Evolutionary conservation across 768 basidiomycete species (phyloP), one percentile per base, ranked within the genome.

Genomic region (Russula griseocarnosa): DNA sequence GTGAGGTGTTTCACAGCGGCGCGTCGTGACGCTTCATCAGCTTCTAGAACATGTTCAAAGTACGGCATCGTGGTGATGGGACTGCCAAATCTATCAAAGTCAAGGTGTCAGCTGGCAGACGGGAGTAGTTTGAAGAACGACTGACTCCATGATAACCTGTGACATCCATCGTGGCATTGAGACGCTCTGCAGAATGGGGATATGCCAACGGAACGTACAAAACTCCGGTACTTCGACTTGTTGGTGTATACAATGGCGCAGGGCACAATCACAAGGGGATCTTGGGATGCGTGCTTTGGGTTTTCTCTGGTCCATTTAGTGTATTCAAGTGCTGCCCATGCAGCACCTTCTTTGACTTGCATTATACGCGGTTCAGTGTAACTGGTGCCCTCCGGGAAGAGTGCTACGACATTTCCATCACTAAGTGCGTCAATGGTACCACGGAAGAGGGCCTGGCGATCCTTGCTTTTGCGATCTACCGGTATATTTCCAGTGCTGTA

Each of bases 321-420:
- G 74, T 94, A 98, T 76, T 98, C 97, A 67, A 98, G 79, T 5
- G 94, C 91, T 55, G 93, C 88, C 94, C 94, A 98, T 13, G 94
- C 86, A 38, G 92, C 90, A 32, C 96, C 96, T 70, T 98, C 95
- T 71, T 92, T 92, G 71, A 92, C 84, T 67, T 94, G 90, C 83
- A 95, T 87, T 69, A 98, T 92, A 60, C 86, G 82, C 11, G 95
- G 94, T 71, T 94, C 92, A 3, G 94, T 97, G 75, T 98, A 96
- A 70, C 88, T 90, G 22, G 90, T 92, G 47, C 93, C 94, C 74
- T 96, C 94, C 9, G 94, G 94, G 73, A 99, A 99, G 49, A 98
- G 80, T 8, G 93, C 96, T 59, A 99, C 91, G 22, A 86, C 90
- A 66, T 87, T 81, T 18, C 90, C 91, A n/a, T 78, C 78, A 20